Percentiles rank a stretch among this genome's conserved stretches.
phyloP scores from a whole-genome alignment of 225 moss, liverwort and hornwort species.

The Physcomitrium patens region DNA sequence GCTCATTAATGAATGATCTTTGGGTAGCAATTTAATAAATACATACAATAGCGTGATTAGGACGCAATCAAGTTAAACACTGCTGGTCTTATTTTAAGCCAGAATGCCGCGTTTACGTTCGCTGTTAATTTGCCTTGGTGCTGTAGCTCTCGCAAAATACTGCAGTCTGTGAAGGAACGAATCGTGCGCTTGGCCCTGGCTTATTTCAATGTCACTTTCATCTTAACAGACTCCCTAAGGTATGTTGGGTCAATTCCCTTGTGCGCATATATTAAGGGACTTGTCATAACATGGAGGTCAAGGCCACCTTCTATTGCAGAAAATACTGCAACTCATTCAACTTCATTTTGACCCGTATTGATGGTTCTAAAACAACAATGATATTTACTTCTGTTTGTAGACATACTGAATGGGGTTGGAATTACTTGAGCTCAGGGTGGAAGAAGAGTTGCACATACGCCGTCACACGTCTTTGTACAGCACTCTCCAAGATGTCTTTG shows the following conservation, averaged over 20 bases:
- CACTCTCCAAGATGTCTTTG: conserved; percentile 73
- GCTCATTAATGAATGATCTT: conserved; percentile 2
- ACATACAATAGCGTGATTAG: conserved; percentile 2
- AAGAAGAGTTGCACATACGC: conserved; percentile 65
- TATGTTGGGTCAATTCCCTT: conserved; percentile 32
- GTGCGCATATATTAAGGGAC: background rate
- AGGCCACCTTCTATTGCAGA: conserved; percentile 4
- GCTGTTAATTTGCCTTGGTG: conserved; percentile 31
- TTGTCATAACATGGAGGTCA: conserved; percentile 12
- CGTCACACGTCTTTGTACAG: conserved; percentile 61
- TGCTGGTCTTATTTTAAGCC: conserved; percentile 9
- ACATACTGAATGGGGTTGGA: conserved; percentile 29
- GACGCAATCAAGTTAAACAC: conserved; percentile 22
- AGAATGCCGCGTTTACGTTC: conserved; percentile 32
- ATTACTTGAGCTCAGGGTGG: conserved; percentile 50
- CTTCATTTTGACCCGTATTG: conserved; percentile 4
- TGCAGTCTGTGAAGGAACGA: conserved; percentile 86
- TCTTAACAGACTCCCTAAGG: conserved; percentile 74
- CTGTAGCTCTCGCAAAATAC: conserved; percentile 64
- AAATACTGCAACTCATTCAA: background rate
- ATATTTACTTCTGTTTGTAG: background rate
- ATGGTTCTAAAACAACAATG: background rate
- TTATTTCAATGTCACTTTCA: conserved; percentile 75
- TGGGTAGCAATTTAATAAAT: background rate
- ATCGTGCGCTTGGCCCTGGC: conserved; percentile 74